Conservation (phyloP, 768 basidiomycete genomes). For the Psilocybe azurescens region DNA sequence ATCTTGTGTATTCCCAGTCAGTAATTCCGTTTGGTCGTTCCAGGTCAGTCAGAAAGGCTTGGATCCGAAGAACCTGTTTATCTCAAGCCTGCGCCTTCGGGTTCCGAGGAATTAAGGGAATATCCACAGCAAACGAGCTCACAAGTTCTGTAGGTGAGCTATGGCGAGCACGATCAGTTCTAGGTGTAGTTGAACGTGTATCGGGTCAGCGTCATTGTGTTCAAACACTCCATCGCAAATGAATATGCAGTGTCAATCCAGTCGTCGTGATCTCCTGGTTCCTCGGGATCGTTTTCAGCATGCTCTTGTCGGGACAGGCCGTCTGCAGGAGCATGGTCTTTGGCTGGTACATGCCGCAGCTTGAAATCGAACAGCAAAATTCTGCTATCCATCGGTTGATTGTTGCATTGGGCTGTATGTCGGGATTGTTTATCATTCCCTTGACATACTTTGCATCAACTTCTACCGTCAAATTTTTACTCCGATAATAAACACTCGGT, state of each 20-base stretch:
- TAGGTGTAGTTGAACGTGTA: too few relatives aligned
- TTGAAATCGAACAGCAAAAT: constrained; percentile 43
- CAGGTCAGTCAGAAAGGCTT: too few relatives aligned
- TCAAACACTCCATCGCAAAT: constrained; percentile 11
- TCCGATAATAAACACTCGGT: constrained; percentile 30
- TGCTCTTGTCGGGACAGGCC: constrained; percentile 6
- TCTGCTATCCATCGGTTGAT: constrained; percentile 47
- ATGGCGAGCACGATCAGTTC: too few relatives aligned
- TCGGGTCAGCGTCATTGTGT: too few relatives aligned
- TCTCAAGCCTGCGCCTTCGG: too few relatives aligned
- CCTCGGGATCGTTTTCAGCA: background rate
- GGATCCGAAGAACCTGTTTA: too few relatives aligned
- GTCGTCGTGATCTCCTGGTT: constrained; percentile 2
- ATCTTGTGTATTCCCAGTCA: too few relatives aligned
- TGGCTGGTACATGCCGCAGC: constrained; percentile 38
- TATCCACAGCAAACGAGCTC: too few relatives aligned
- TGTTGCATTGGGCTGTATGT: constrained; percentile 38
- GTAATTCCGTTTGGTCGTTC: too few relatives aligned
- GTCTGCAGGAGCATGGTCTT: constrained; percentile 20
- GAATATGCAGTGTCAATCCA: constrained; percentile 6
- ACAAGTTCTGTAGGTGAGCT: too few relatives aligned
- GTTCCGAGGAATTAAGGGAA: too few relatives aligned
- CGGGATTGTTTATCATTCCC: constrained; percentile 44
- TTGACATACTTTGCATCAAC: constrained; percentile 36
- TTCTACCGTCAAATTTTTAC: constrained; percentile 29